phyloP scores from a whole-genome alignment of 1,284 basidiomycete genomes.

The Malassezia obtusa region DNA sequence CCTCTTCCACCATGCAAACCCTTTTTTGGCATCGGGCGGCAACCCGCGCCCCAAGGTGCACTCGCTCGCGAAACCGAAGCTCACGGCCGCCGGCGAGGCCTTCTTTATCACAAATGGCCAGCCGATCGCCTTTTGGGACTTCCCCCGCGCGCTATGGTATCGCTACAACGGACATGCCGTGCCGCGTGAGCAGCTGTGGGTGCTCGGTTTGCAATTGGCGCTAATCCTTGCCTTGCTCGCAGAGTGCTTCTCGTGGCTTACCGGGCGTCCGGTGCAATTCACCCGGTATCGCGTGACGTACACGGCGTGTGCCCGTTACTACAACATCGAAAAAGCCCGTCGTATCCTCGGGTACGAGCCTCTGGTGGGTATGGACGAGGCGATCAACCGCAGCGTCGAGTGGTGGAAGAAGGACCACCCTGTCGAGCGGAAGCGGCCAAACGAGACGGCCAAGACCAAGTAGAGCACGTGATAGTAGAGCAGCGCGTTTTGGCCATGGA shows the following conservation, averaged over 20 bases:
- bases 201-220: slow-evolving; percentile 29
- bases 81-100: slow-evolving; percentile 78
- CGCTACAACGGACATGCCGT: slow-evolving; percentile 40
- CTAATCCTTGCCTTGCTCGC: slow-evolving; percentile 49
- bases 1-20: slow-evolving; percentile 49
- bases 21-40: slow-evolving; percentile 23
- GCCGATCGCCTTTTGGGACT: slow-evolving; percentile 93
- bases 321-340: slow-evolving; percentile 91
- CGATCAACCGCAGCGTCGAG: slow-evolving; percentile 64
- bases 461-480: not conserved
- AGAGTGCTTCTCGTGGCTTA: slow-evolving; percentile 66
- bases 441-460: slow-evolving; percentile 15
- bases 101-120: slow-evolving; percentile 99
- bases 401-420: slow-evolving; percentile 15
- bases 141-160: slow-evolving; percentile 74
- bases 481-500: not conserved
- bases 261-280: slow-evolving; percentile 74
- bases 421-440: not conserved
- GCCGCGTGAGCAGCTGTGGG: slow-evolving; percentile 24
- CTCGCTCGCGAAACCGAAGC: slow-evolving; percentile 50
- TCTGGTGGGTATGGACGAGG: slow-evolving; percentile 77
- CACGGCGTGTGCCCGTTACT: slow-evolving; percentile 60
- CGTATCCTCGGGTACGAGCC: slow-evolving; percentile 87
- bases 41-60: slow-evolving; percentile 27
- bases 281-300: slow-evolving; percentile 77